Evolutionary conservation across 305 asterid species (phyloP).

Genomic region (Caryopteris hybrid): DNA sequence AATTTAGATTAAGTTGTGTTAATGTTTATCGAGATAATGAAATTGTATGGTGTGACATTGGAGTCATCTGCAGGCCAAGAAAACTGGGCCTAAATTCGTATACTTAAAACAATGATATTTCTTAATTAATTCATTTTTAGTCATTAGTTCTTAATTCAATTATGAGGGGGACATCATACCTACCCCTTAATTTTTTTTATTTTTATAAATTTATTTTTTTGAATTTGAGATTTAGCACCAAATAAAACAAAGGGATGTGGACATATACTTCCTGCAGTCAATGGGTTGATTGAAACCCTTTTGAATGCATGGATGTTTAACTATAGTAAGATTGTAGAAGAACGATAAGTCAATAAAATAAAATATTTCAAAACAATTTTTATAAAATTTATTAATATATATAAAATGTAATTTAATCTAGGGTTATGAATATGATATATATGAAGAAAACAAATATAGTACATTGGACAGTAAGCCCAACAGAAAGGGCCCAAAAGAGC

Average conservation of each 20-base stretch:
- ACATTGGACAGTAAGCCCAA: neutral
- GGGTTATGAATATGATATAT: neutral
- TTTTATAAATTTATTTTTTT: too few species aligned
- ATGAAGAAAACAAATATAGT: neutral
- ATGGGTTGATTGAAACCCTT: too few species aligned
- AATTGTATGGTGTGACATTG: too few species aligned
- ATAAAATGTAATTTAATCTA: too few species aligned
- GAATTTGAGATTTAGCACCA: neutral
- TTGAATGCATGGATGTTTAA: too few species aligned
- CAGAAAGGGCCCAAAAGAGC: neutral
- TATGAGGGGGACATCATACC: slow-evolving; percentile 28
- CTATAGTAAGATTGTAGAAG: too few species aligned
- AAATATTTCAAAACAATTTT: too few species aligned
- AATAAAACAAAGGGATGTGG: slow-evolving; percentile 7
- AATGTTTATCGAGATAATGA: neutral
- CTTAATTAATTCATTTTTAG: slow-evolving; percentile 6
- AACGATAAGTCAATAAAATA: too few species aligned
- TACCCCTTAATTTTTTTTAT: slow-evolving; percentile 6
- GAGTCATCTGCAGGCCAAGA: slow-evolving; percentile 22
- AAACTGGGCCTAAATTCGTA: neutral
- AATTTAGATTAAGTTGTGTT: neutral
- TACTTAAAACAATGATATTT: too few species aligned
- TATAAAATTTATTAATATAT: too few species aligned
- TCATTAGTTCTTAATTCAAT: slow-evolving; percentile 6
- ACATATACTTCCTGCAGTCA: too few species aligned